Conservation (phyloP, 1,284 basidiomycete species). For the Coniferiporia weirii region DNA sequence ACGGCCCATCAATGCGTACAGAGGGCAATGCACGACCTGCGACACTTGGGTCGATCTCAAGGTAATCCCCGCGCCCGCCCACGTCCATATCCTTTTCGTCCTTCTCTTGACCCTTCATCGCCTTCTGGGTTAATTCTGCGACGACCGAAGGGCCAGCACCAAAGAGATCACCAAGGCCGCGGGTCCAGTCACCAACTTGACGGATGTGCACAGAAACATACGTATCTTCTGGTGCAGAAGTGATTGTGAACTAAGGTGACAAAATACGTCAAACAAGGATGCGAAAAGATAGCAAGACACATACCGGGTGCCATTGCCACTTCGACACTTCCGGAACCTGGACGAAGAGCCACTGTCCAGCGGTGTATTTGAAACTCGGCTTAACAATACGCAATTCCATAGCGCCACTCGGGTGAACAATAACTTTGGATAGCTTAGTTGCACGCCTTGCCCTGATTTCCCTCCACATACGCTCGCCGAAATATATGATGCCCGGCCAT, state of each 20-base stretch:
- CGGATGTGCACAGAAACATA: slow-evolving; percentile 87
- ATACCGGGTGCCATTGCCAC: slow-evolving; percentile 88
- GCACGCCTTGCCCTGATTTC: slow-evolving; percentile 71
- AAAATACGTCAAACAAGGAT: slow-evolving; percentile 12
- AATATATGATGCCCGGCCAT: slow-evolving; percentile 83
- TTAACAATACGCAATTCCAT: slow-evolving; percentile 89
- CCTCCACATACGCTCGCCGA: slow-evolving; percentile 75
- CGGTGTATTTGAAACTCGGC: slow-evolving; percentile 82
- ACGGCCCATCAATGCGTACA: slow-evolving; percentile 83
- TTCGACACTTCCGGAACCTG: slow-evolving; percentile 78
- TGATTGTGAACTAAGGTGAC: slow-evolving; percentile 75
- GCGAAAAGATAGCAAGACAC: slow-evolving; percentile 25
- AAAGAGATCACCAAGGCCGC: slow-evolving; percentile 72
- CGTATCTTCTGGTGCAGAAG: slow-evolving; percentile 86
- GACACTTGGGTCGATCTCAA: slow-evolving; percentile 60
- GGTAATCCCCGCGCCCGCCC: slow-evolving; percentile 64
- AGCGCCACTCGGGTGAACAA: slow-evolving; percentile 80
- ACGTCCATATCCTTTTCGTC: slow-evolving; percentile 36
- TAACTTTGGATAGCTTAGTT: slow-evolving; percentile 74
- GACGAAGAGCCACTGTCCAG: slow-evolving; percentile 89
- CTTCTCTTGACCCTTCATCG: slow-evolving; percentile 71
- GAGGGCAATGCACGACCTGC: slow-evolving; percentile 51
- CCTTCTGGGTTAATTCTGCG: slow-evolving; percentile 65
- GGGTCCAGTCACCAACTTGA: slow-evolving; percentile 87
- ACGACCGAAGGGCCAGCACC: slow-evolving; percentile 76